Evolutionary conservation across 495 filamentous ascomycete genomes (phyloP).

Genomic region (Penicillium goetzii): DNA sequence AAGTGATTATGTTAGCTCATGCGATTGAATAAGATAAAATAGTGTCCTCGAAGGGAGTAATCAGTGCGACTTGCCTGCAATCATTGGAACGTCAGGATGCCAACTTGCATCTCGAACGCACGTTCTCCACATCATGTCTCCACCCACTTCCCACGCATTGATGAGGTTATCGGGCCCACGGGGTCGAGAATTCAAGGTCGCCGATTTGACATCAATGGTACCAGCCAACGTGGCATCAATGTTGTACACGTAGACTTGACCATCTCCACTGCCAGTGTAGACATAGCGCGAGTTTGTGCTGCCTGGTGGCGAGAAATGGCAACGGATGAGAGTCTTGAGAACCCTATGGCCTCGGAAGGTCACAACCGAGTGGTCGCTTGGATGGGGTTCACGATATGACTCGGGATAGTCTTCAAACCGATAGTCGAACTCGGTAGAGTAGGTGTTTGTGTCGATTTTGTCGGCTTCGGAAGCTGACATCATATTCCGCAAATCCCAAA

Average conservation of each 20-base stretch:
- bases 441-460: slow-evolving; percentile 53
- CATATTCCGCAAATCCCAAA: slow-evolving; percentile 92
- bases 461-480: slow-evolving; percentile 70
- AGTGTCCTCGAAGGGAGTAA: background rate
- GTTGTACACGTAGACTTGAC: slow-evolving; percentile 89
- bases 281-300: slow-evolving; percentile 93
- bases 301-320: slow-evolving; percentile 89
- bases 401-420: slow-evolving; percentile 71
- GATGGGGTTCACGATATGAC: slow-evolving; percentile 72
- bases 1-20: slow-evolving; percentile 16
- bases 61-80: slow-evolving; percentile 67
- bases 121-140: slow-evolving; percentile 65
- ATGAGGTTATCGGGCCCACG: slow-evolving; percentile 49
- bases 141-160: slow-evolving; percentile 43
- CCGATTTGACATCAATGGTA: slow-evolving; percentile 73
- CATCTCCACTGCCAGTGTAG: slow-evolving; percentile 87
- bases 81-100: slow-evolving; percentile 87
- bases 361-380: slow-evolving; percentile 87
- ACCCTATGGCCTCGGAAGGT: slow-evolving; percentile 91
- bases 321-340: slow-evolving; percentile 86
- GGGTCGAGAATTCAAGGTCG: slow-evolving; percentile 64
- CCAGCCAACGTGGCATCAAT: slow-evolving; percentile 86
- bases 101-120: slow-evolving; percentile 92
- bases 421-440: slow-evolving; percentile 82
- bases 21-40: background rate